These are phyloP conservation scores for Candida sp. DNA, from an alignment of 1,139 yeast species.

Conservation along the genomic window DNA sequence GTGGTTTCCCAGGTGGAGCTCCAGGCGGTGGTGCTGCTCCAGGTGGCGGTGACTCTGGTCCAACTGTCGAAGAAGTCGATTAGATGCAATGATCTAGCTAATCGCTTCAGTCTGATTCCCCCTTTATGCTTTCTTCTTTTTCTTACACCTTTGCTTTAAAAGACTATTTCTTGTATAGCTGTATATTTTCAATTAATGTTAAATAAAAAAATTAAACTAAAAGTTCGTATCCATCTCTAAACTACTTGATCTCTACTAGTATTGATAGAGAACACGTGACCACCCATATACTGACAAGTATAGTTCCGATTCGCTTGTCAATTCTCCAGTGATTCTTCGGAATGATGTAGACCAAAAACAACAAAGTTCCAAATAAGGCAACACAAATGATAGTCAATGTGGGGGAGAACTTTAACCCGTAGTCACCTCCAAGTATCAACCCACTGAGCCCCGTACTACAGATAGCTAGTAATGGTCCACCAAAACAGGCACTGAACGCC, in stretches of 20 bases:
- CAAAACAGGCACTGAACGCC: slow-evolving; percentile 96
- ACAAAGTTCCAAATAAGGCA: slow-evolving; percentile 57
- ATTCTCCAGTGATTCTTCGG: slow-evolving; percentile 72
- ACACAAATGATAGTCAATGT: slow-evolving; percentile 51
- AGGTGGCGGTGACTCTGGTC: slow-evolving; percentile 51
- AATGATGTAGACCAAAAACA: slow-evolving; percentile 55
- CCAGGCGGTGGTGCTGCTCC: slow-evolving; percentile 40
- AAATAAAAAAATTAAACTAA: background rate
- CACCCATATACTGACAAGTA: slow-evolving; percentile 61
- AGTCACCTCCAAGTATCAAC: slow-evolving; percentile 39
- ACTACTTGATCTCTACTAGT: slow-evolving; percentile 21
- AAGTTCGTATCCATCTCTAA: background rate
- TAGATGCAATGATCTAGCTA: slow-evolving; percentile 22
- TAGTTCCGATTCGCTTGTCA: slow-evolving; percentile 58
- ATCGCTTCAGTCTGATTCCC: no score
- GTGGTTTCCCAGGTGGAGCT: slow-evolving; percentile 45
- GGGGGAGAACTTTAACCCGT: slow-evolving; percentile 14
- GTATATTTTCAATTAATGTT: slow-evolving; percentile 1
- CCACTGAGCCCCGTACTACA: slow-evolving; percentile 62
- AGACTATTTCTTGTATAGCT: slow-evolving; percentile 3
- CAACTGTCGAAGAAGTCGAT: slow-evolving; percentile 79
- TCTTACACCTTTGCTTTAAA: background rate
- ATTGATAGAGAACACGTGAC: slow-evolving; percentile 48
- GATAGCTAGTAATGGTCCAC: slow-evolving; percentile 75
- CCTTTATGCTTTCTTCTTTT: background rate